Base-by-base conservation (phyloP, 352 stramenopile species). In the Phytophthora podocarpi region DNA sequence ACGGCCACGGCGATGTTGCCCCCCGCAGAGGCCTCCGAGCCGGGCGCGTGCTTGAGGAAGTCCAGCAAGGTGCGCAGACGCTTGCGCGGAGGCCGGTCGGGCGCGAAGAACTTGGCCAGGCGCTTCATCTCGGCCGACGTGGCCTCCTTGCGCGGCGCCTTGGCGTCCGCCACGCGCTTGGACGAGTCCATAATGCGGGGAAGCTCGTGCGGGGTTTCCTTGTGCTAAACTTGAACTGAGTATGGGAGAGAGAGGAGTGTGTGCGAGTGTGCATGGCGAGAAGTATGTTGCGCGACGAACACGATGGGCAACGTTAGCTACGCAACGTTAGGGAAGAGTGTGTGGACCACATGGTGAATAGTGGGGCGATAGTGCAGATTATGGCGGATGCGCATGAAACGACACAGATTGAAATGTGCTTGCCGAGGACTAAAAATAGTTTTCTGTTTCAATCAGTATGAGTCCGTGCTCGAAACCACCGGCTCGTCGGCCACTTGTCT, bases 91-190 rank as follows among this genome's bases (percentile, higher is more conserved):
- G 86, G 84, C 1, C 87, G 82, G 62, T 95, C 87, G 30, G 85
- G 62, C 20, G 84, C 80, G 57, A 87, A 96, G 80, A 96, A 96
- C 70, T 93, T 93, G 53, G 80, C 80, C 30, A 96, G 78, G 9
- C 86, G 85, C 78, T 94, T 93, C 32, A 89, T 69, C 37, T 91
- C 85, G 34, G 59, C 64, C 6, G 57, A 67, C 36, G 59, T 40
- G 28, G 54, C 46, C 40, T 79, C 67, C 50, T 79, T 79, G 40
- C 70, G 70, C 43, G 66, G 46, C 47, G 55, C 43, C 59, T 81
- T 81, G 59, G 72, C 59, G 21, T 78, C 72, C 52, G 51, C 42
- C 37, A 72, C 59, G 34, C 71, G 71, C 71, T 76, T 75, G 49
- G 68, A 76, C 46, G 66, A 59, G 51, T 80, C 71, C 71, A 80